Evolutionary conservation across 441 rosid genomes (phyloP).

Genomic region (Pelargonium australe): DNA sequence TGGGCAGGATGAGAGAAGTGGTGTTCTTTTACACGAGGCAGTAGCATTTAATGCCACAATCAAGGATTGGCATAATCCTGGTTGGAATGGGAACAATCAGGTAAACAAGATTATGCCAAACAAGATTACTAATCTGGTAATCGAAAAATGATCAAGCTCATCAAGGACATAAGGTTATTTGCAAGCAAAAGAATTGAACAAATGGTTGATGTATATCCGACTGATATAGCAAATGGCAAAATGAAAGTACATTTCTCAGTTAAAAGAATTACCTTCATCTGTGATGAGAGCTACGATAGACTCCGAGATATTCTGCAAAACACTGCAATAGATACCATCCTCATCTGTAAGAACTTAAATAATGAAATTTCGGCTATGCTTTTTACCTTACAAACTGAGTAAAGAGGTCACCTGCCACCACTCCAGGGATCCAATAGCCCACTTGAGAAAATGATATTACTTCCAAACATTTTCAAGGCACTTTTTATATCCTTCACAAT

Average conservation of each 20-base stretch:
- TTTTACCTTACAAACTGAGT: constrained; percentile 11
- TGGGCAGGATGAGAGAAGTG: too few species aligned
- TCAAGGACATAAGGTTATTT: neutral
- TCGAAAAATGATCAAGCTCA: neutral
- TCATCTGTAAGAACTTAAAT: constrained; percentile 16
- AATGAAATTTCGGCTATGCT: constrained; percentile 8
- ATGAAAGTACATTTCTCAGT: constrained; percentile 12
- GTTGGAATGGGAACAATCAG: too few species aligned
- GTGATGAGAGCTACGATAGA: constrained; percentile 70
- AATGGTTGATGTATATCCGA: neutral
- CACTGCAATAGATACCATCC: constrained; percentile 41
- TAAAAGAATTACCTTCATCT: constrained; percentile 51
- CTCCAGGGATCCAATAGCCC: constrained; percentile 94
- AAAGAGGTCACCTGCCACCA: constrained; percentile 59
- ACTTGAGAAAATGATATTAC: constrained; percentile 85
- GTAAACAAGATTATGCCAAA: too few species aligned
- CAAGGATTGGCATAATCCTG: too few species aligned
- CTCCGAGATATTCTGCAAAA: constrained; percentile 62
- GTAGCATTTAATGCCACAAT: too few species aligned
- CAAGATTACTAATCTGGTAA: neutral
- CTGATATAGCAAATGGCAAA: neutral
- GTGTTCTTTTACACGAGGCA: too few species aligned
- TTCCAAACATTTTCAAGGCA: constrained; percentile 55
- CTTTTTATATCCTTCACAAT: constrained; percentile 54
- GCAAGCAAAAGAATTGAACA: neutral